Conservation (phyloP, 352 stramenopile genomes). For the Peronospora destructor region DNA sequence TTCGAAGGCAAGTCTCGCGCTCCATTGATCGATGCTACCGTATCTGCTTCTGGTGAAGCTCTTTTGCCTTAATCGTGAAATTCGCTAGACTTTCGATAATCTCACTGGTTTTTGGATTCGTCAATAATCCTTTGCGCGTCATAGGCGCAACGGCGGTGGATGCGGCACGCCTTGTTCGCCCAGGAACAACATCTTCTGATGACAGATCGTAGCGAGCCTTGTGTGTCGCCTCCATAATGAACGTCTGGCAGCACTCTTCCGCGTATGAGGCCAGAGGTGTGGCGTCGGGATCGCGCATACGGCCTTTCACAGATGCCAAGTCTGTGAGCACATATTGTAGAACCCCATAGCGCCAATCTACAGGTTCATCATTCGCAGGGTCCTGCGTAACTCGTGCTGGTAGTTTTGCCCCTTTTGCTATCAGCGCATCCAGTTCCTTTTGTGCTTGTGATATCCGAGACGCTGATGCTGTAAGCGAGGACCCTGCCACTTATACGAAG, state of each 20-base stretch:
- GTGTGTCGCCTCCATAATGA: slow-evolving; percentile 59
- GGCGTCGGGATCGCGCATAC: slow-evolving; percentile 44
- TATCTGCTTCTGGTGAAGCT: no score
- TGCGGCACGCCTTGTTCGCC: no score
- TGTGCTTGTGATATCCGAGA: slow-evolving; percentile 51
- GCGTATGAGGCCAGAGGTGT: slow-evolving; percentile 62
- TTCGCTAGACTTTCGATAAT: no score
- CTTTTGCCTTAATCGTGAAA: no score
- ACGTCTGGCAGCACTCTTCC: slow-evolving; percentile 69
- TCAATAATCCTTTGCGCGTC: no score
- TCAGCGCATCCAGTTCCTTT: slow-evolving; percentile 50
- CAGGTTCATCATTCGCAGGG: slow-evolving; percentile 14
- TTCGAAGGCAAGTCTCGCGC: no score
- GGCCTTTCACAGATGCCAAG: no score
- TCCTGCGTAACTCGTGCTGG: slow-evolving; percentile 40
- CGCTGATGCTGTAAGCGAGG: slow-evolving; percentile 51
- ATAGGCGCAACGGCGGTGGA: no score
- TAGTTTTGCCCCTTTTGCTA: slow-evolving; percentile 43
- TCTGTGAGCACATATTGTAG: slow-evolving; percentile 83
- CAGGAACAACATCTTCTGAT: no score
- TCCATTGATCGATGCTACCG: no score
- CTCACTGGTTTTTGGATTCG: no score
- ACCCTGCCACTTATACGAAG: slow-evolving; percentile 62
- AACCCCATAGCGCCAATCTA: slow-evolving; percentile 54
- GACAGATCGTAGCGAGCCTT: slow-evolving; percentile 4